phyloP scores from a whole-genome alignment of 495 filamentous ascomycete genomes.

The Aspergillus ostianus region DNA sequence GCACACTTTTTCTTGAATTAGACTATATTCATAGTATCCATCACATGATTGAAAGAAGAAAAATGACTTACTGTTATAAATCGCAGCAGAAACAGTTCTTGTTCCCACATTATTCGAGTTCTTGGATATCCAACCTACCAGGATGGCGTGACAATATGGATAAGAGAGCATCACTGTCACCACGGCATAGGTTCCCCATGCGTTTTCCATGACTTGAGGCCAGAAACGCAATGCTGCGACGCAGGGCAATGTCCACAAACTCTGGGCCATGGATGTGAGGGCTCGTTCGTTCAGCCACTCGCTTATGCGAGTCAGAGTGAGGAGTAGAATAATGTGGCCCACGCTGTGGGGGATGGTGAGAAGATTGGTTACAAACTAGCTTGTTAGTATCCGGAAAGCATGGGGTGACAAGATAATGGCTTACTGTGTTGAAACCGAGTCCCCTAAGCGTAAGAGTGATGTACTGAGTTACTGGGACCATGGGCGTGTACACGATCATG shows the following conservation, averaged over 20 bases:
- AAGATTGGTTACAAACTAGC: slow-evolving; percentile 49
- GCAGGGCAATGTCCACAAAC: slow-evolving; percentile 55
- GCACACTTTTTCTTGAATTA: slow-evolving; percentile 27
- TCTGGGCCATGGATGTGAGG: slow-evolving; percentile 44
- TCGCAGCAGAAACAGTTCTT: slow-evolving; percentile 55
- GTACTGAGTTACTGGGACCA: slow-evolving; percentile 41
- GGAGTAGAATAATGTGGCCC: slow-evolving; percentile 31
- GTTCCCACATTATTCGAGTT: slow-evolving; percentile 63
- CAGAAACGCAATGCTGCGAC: slow-evolving; percentile 47
- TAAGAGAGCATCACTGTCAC: slow-evolving; percentile 51
- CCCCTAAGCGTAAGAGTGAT: slow-evolving; percentile 48
- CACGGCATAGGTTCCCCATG: slow-evolving; percentile 52
- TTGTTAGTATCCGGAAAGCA: slow-evolving; percentile 1
- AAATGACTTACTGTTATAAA: slow-evolving; percentile 45
- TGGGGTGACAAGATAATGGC: slow-evolving; percentile 18
- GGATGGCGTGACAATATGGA: slow-evolving; percentile 60
- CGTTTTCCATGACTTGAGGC: slow-evolving; percentile 31
- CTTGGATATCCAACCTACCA: slow-evolving; percentile 59
- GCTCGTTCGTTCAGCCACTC: slow-evolving; percentile 46
- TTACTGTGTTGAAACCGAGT: slow-evolving; percentile 50
- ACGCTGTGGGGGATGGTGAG: slow-evolving; percentile 56
- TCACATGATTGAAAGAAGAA: no score
- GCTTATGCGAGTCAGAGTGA: slow-evolving; percentile 40
- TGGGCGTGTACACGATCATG: slow-evolving; percentile 49
- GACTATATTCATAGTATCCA: no score